Percentiles rank a stretch among this genome's conserved stretches.
Conservation (phyloP, 345 rosid genomes). For the Boechera stricta region DNA sequence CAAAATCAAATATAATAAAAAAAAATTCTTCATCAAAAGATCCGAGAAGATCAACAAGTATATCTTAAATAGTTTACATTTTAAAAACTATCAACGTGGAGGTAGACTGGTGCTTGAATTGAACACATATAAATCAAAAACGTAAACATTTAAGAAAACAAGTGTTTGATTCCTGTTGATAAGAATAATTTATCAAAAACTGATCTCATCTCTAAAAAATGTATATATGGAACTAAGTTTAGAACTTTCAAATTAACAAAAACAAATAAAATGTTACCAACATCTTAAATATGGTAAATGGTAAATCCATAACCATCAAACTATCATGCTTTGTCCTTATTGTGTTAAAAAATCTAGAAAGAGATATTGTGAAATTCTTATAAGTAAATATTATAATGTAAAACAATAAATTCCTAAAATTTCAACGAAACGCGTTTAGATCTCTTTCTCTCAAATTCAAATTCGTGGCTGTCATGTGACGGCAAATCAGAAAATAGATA, state of each 20-base stretch:
- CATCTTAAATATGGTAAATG: neutral
- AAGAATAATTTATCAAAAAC: too few relatives aligned
- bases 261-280: too few relatives aligned
- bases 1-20: neutral
- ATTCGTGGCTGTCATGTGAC: constrained; percentile 24
- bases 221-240: too few relatives aligned
- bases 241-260: too few relatives aligned
- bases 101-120: too few relatives aligned
- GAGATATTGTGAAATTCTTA: neutral
- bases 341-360: neutral
- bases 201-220: too few relatives aligned
- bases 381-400: neutral
- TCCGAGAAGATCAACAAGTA: too few relatives aligned
- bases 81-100: neutral
- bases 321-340: neutral
- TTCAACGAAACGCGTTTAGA: constrained; percentile 38
- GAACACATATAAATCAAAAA: too few relatives aligned
- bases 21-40: neutral
- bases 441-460: constrained; percentile 2
- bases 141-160: too few relatives aligned
- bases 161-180: too few relatives aligned
- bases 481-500: neutral
- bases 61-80: neutral
- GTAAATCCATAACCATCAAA: neutral
- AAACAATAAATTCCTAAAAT: neutral